phyloP scores from a whole-genome alignment of 805 yeast species.

The Candida morakotiae region DNA sequence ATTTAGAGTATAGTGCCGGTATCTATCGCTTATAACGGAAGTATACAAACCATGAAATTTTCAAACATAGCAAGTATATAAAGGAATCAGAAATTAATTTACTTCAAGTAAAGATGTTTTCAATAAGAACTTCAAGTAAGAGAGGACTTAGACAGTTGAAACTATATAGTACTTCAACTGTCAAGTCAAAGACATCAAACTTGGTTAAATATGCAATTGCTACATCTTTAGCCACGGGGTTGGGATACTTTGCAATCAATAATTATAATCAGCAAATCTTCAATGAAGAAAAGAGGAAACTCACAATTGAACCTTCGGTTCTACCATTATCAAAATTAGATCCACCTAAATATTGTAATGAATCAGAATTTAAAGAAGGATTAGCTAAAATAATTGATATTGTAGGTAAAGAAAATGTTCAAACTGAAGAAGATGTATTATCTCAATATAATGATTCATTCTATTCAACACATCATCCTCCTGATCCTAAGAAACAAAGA shows the following conservation, averaged over 20 bases:
- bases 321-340: constrained; percentile 23
- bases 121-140: neutral
- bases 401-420: constrained; percentile 51
- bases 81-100: too few species aligned
- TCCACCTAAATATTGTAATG: constrained; percentile 54
- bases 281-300: neutral
- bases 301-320: neutral
- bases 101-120: too few species aligned
- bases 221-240: neutral
- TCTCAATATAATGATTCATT: constrained; percentile 61
- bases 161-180: too few species aligned
- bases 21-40: too few species aligned
- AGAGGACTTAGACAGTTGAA: too few species aligned
- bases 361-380: constrained; percentile 28
- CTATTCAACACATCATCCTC: constrained; percentile 67
- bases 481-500: constrained; percentile 33
- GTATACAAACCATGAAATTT: neutral
- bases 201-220: neutral
- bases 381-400: constrained; percentile 13
- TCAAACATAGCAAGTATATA: neutral
- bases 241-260: neutral
- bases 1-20: too few species aligned
- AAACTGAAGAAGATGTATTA: constrained; percentile 40
- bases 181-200: too few species aligned
- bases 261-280: neutral